Evolutionary conservation across 768 basidiomycete genomes (phyloP).

Genomic region (Suillus plorans): DNA sequence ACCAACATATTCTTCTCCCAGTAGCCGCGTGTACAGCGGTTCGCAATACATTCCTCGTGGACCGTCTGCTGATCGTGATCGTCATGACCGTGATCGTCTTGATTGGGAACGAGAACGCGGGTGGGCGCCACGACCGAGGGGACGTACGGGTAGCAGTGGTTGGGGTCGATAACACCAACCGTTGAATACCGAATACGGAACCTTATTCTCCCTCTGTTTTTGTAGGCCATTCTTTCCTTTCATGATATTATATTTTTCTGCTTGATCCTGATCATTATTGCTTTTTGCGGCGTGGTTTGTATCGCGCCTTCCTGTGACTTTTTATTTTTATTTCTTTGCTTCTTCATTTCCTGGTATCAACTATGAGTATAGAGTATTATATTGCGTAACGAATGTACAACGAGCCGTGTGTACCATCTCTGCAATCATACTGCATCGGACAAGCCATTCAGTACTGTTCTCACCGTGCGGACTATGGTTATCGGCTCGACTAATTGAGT

Average conservation of each 20-base stretch:
- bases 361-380: conserved; percentile 3
- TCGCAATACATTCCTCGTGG: conserved; percentile 46
- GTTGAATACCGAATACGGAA: conserved; percentile 7
- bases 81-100: conserved; percentile 42
- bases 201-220: conserved; percentile 1
- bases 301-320: neutral
- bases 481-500: neutral
- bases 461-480: neutral
- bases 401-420: neutral
- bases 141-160: conserved; percentile 36
- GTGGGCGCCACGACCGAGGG: conserved; percentile 30
- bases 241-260: conserved; percentile 2
- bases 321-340: conserved; percentile 8
- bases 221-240: neutral
- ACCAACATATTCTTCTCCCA: conserved; percentile 14
- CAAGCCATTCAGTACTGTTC: neutral
- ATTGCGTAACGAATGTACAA: conserved; percentile 12
- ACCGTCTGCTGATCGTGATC: conserved; percentile 52
- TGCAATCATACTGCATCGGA: conserved; percentile 3
- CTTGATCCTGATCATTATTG: conserved; percentile 33
- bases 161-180: conserved; percentile 28
- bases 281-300: conserved; percentile 20
- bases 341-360: neutral
- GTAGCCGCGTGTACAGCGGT: conserved; percentile 23
- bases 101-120: conserved; percentile 27